Base-by-base conservation (phyloP, 2,329 filamentous ascomycete species). In the Torrubiellomyces zombiae region DNA sequence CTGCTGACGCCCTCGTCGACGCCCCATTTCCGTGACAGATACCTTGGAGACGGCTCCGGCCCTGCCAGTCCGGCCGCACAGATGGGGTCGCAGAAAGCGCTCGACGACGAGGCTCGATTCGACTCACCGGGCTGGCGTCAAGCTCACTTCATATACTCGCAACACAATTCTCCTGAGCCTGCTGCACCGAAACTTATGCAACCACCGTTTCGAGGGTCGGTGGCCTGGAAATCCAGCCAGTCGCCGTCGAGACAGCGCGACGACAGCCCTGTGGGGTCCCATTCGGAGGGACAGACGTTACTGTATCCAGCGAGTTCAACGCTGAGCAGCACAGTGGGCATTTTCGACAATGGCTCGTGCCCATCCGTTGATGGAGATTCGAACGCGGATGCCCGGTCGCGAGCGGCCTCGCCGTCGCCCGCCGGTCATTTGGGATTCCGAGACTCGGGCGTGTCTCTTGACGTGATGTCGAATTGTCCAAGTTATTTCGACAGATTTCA, bases 1-100 rank as follows among this genome's bases (percentile, higher is more conserved):
- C 66, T 71, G 30, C 53, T 70, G 10, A 50, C 69, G 23, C 71
- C 68, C 3, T 65, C 68, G 3, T 48, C 70, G 30, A 71, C 66
- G 2, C 49, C 66, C 4, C 55, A 59, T 13, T 56, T 64, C 1
- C 58, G 47, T 27, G 65, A 72, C 27, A 58, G 67, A 28, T 70
- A 67, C 28, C 51, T 55, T 26, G 68, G 66, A 35, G 48, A 55
- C 9, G 54, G 50, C 26, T 60, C 64, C 32, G 43, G 64, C 20
- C 48, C 59, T 8, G 48, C 50, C 19, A 55, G 61, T 4, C 40
- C 67, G n/a, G n/a, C n/a, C n/a, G n/a, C n/a, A n/a, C n/a, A n/a
- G n/a, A n/a, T 35, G 56, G 57, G 28, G 14, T 30, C 7, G 30
- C 16, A 16, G 25, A 26, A 5, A 21, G 14, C 19, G 6, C 20